These are phyloP conservation scores for Leccinum uliginosum DNA, from an alignment of 768 basidiomycete genomes.

Conservation along the genomic window DNA sequence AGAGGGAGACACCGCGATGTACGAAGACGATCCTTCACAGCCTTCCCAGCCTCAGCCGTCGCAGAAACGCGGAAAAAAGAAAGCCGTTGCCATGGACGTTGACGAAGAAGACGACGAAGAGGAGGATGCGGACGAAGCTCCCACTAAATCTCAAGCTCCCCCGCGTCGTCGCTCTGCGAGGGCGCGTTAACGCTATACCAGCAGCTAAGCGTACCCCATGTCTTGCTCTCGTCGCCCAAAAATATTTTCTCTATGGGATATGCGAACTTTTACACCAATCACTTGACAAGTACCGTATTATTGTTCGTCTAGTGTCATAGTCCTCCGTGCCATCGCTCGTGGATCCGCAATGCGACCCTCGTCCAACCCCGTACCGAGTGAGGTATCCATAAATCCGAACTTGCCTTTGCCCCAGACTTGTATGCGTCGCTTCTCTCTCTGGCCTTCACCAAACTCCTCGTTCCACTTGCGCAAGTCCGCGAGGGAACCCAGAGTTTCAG, in stretches of 20 bases:
- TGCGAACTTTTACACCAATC: constrained; percentile 11
- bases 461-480: constrained; percentile 84
- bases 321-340: constrained; percentile 11
- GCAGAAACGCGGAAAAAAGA: constrained; percentile 28
- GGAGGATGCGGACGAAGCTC: constrained; percentile 27
- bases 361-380: constrained; percentile 28
- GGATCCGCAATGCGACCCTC: constrained; percentile 41
- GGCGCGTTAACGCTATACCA: constrained; percentile 7
- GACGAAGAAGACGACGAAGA: constrained; percentile 43
- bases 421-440: constrained; percentile 57
- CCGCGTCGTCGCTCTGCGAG: constrained; percentile 20
- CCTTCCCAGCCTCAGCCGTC: constrained; percentile 29
- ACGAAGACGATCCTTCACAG: constrained; percentile 32
- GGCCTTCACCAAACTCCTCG: constrained; percentile 89
- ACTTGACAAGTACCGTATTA: constrained; percentile 16
- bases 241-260: constrained; percentile 9
- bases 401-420: constrained; percentile 84
- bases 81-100: constrained; percentile 36
- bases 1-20: constrained; percentile 38
- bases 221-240: neutral
- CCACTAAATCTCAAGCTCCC: constrained; percentile 15
- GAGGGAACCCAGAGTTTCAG: constrained; percentile 74
- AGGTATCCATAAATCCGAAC: constrained; percentile 75
- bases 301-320: constrained; percentile 25
- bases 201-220: too few relatives aligned